Conservation (phyloP, 768 basidiomycete genomes). For the Panus rudis region DNA sequence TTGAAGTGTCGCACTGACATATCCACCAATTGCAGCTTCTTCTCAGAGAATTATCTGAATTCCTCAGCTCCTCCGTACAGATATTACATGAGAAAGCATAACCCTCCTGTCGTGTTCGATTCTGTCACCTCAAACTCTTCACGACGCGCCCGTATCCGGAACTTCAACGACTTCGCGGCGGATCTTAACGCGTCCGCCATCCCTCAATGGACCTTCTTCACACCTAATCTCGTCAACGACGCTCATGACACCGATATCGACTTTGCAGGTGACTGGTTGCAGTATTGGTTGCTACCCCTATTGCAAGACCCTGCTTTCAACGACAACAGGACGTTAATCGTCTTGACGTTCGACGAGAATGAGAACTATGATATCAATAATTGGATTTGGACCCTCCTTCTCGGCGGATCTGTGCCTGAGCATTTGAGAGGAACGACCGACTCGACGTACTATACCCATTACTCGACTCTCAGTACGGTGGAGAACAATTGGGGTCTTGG, state of each 20-base stretch:
- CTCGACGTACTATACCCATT: slow-evolving; percentile 53
- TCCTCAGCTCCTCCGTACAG: slow-evolving; percentile 29
- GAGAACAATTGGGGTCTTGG: slow-evolving; percentile 57
- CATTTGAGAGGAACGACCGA: slow-evolving; percentile 39
- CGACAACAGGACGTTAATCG: slow-evolving; percentile 43
- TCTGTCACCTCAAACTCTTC: slow-evolving; percentile 36
- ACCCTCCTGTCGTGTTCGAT: slow-evolving; percentile 45
- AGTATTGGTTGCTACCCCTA: slow-evolving; percentile 45
- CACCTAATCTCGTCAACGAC: slow-evolving; percentile 54
- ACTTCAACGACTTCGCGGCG: slow-evolving; percentile 55
- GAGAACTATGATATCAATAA: slow-evolving; percentile 38
- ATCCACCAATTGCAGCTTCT: slow-evolving; percentile 21
- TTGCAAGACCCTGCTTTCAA: slow-evolving; percentile 48
- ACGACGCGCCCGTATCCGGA: slow-evolving; percentile 41
- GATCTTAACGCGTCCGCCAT: slow-evolving; percentile 44
- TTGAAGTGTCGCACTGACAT: too few species aligned
- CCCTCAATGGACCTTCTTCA: slow-evolving; percentile 57
- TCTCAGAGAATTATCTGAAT: slow-evolving; percentile 32
- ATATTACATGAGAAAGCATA: slow-evolving; percentile 53
- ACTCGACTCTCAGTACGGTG: slow-evolving; percentile 48
- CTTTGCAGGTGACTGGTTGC: slow-evolving; percentile 39
- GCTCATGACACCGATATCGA: slow-evolving; percentile 53
- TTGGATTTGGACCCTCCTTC: slow-evolving; percentile 35
- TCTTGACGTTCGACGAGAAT: slow-evolving; percentile 60
- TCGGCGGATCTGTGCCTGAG: slow-evolving; percentile 40